Percentiles rank a stretch among this genome's conserved stretches.
Evolutionary conservation across 2,329 filamentous ascomycete species (phyloP).

Genomic region (Leptographium flavum): DNA sequence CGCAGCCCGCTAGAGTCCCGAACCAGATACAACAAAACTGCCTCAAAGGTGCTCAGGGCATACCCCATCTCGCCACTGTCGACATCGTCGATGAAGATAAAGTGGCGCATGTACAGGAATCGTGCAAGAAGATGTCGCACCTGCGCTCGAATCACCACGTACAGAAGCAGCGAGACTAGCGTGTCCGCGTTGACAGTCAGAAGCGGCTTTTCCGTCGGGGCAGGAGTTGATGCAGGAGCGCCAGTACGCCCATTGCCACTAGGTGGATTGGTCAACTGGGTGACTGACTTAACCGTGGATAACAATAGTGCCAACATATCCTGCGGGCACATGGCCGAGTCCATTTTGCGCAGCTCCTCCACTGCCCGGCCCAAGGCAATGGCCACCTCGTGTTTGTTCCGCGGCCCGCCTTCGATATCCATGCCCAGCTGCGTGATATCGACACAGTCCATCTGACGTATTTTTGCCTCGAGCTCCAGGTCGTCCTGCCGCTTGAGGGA

Average conservation of each 20-base stretch:
- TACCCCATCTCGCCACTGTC: slow-evolving; percentile 95
- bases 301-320: slow-evolving; percentile 78
- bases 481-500: slow-evolving; percentile 70
- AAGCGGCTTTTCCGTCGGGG: slow-evolving; percentile 34
- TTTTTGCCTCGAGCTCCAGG: slow-evolving; percentile 73
- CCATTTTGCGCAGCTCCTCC: slow-evolving; percentile 79
- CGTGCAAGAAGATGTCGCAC: slow-evolving; percentile 78
- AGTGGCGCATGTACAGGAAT: slow-evolving; percentile 88
- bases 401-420: slow-evolving; percentile 61
- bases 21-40: slow-evolving; percentile 76
- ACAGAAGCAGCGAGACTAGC: slow-evolving; percentile 75
- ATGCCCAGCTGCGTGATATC: slow-evolving; percentile 94
- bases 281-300: slow-evolving; percentile 71
- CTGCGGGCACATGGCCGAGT: slow-evolving; percentile 62
- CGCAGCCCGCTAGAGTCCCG: slow-evolving; percentile 70
- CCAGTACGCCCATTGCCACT: slow-evolving; percentile 5
- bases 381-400: slow-evolving; percentile 69
- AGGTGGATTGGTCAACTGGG: slow-evolving; percentile 45
- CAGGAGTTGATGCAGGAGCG: neutral
- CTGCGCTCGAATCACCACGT: slow-evolving; percentile 85
- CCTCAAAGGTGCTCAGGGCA: slow-evolving; percentile 88
- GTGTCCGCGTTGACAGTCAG: slow-evolving; percentile 71
- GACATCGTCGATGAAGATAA: slow-evolving; percentile 95
- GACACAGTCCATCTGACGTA: slow-evolving; percentile 83
- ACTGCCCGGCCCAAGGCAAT: slow-evolving; percentile 64